These are phyloP conservation scores for Ustanciosporium gigantosporum DNA, from an alignment of 1,284 basidiomycete species.

Conservation along the genomic window DNA sequence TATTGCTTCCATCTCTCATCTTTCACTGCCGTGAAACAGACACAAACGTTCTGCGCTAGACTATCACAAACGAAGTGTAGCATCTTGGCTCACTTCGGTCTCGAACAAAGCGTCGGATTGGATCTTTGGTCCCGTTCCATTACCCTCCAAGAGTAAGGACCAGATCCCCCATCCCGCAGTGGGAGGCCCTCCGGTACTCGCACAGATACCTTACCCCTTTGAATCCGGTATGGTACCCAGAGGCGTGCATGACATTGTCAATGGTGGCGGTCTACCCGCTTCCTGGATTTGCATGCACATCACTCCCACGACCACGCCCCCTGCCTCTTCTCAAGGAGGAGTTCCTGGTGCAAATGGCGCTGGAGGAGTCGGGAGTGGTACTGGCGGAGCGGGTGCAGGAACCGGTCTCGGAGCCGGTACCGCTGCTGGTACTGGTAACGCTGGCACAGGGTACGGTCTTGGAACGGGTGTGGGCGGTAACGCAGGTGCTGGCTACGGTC, in stretches of 20 bases:
- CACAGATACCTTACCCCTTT: constrained; percentile 28
- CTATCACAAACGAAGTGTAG: constrained; percentile 10
- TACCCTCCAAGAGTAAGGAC: neutral
- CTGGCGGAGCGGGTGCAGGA: neutral
- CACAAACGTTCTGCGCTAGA: neutral
- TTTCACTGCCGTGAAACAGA: too few species aligned
- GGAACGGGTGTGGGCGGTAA: neutral
- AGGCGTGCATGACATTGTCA: constrained; percentile 14
- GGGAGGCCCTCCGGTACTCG: constrained; percentile 8
- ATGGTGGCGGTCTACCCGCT: constrained; percentile 11
- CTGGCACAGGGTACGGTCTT: neutral
- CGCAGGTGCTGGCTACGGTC: neutral
- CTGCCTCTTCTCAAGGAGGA: neutral
- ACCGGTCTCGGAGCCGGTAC: constrained; percentile 1
- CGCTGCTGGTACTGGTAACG: constrained; percentile 1
- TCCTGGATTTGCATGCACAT: constrained; percentile 27
- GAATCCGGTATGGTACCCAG: constrained; percentile 26
- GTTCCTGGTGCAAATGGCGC: neutral
- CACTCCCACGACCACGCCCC: too few species aligned
- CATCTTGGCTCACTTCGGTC: constrained; percentile 13
- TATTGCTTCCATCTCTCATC: too few species aligned
- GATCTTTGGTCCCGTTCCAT: constrained; percentile 15
- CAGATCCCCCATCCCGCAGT: constrained; percentile 5
- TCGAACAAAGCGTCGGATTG: constrained; percentile 22
- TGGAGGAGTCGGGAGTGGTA: neutral